Conservation (phyloP, 306 rosid species). For the Dicorynia guianensis region DNA sequence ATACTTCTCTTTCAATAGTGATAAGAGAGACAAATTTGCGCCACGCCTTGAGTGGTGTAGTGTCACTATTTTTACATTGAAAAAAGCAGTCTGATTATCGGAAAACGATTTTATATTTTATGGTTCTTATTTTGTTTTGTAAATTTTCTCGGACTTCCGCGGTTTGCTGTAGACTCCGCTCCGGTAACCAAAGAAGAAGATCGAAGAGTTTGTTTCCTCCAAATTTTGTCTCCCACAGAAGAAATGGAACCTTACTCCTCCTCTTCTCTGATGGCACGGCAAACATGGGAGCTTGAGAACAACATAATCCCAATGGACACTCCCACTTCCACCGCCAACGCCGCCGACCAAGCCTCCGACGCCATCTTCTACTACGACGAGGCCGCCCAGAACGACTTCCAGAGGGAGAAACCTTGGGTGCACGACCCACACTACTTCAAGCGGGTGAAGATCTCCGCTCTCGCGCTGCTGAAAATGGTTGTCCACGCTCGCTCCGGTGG, state of each 20-base stretch:
- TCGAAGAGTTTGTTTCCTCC: neutral
- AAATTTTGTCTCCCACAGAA: too few species aligned
- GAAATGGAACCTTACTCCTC: slow-evolving; percentile 59
- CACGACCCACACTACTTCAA: slow-evolving; percentile 92
- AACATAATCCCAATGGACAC: slow-evolving; percentile 78
- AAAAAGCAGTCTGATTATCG: too few species aligned
- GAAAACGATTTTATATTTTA: too few species aligned
- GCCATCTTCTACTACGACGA: slow-evolving; percentile 95
- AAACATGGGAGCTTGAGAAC: slow-evolving; percentile 97
- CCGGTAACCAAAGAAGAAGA: neutral
- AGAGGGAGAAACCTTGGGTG: slow-evolving; percentile 86
- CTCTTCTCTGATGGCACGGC: slow-evolving; percentile 67
- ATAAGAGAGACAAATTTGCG: too few species aligned
- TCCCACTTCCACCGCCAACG: slow-evolving; percentile 45
- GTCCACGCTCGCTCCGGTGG: slow-evolving; percentile 99
- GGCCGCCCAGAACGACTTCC: slow-evolving; percentile 69
- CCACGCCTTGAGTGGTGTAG: too few species aligned
- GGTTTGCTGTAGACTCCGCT: neutral
- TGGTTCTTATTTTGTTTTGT: too few species aligned
- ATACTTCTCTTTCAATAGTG: too few species aligned
- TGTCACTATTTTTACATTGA: too few species aligned
- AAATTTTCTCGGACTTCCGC: neutral
- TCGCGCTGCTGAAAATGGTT: slow-evolving; percentile 96
- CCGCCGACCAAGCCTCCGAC: slow-evolving; percentile 65
- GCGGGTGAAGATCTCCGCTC: slow-evolving; percentile 97